Evolutionary conservation across 176 grass and related monocot species (phyloP), one percentile per base, ranked within the genome.

Genomic region (Otatea glauca): DNA sequence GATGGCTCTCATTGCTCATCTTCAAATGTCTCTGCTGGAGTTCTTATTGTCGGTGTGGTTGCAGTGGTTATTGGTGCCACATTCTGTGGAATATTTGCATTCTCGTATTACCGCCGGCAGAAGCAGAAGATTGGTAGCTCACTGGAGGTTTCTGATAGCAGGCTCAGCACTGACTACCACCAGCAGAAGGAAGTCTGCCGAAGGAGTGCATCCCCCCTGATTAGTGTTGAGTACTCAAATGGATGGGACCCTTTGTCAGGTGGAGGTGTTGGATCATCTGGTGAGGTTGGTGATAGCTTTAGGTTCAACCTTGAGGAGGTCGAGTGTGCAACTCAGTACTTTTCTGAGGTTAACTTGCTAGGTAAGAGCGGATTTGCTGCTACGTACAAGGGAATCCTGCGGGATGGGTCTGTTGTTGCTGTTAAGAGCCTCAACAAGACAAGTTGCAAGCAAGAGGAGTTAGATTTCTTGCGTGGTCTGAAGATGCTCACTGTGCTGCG

Each of bases 111-210:
- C 42, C 91, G 96, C 3, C 81, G 96, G 24, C 90, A 87, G 84
- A 99, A 99, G 83, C 96, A 99, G 74, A 99, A 87, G 86, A 99
- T 99, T 63, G 78, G 96, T 42, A 99, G 96, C 81, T 93, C 96
- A 10, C 69, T 96, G 67, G 96, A 99, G 83, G 86, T 96, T 79
- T 96, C 91, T 15, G 93, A 99, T 78, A 96, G 96, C 76, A 84
- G 96, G 35, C 88, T 96, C 20, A 99, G 96, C 85, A 96, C 96
- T 12, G 96, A 99, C 78, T 89, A 94, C 56, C 89, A 91, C 78
- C 93, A 90, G 66, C 93, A 89, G 53, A 96, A 99, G 76, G 96
- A 96, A 80, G 74, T 75, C 16, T 92, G 82, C 72, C 86, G 88
- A 73, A 94, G 92, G 77, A 96, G 90, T 44, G 91, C 85, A 58